Evolutionary conservation across 2,329 filamentous ascomycete species (phyloP), one percentile per base, ranked within the genome.

Genomic region (Fusarium sororula): DNA sequence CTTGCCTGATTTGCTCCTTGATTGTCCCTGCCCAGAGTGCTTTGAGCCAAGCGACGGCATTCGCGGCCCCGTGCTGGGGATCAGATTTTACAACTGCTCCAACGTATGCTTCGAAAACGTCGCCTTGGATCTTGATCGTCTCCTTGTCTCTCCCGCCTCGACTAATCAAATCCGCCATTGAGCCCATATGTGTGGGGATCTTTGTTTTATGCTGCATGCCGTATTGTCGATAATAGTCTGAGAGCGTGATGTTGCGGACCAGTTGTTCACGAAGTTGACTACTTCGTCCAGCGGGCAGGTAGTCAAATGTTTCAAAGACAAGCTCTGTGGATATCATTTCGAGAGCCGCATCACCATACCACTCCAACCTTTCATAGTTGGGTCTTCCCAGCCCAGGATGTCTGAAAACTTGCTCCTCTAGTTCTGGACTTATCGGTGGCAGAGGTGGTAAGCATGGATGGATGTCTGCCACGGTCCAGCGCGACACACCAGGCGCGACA

Each of bases 101-200:
- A 22, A 97, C 90, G 76, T 97, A 98, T 0, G 96, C 93, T 81
- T 98, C 96, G 77, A 98, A 97, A 24, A 98, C 88, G 79, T 98
- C 96, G 14, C 92, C 95, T 63, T 93, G 87, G 15, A 94, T 90
- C 81, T 98, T 98, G 20, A 85, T 88, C 68, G 89, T 86, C 47
- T 87, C 88, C 80, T 88, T 91, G 79, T 79, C 82, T 63, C 78
- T 87, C 11, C 80, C 80, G 17, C 72, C 79, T 20, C 77, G 77
- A 26, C 71, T 74, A 14, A 79, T 77, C 11, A 76, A 58, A 11
- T 70, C 66, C 32, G 65, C 64, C 39, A 76, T 72, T 58, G 78
- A 82, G 53, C 72, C 78, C 30, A 83, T 83, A 70, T 87, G 86
- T 5, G 75, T 74, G 3, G 88, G 92, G 6, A 93, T 84, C 35